These are phyloP conservation scores for Pythium aphanidermatum DNA, from an alignment of 352 stramenopile genomes.

Conservation along the genomic window DNA sequence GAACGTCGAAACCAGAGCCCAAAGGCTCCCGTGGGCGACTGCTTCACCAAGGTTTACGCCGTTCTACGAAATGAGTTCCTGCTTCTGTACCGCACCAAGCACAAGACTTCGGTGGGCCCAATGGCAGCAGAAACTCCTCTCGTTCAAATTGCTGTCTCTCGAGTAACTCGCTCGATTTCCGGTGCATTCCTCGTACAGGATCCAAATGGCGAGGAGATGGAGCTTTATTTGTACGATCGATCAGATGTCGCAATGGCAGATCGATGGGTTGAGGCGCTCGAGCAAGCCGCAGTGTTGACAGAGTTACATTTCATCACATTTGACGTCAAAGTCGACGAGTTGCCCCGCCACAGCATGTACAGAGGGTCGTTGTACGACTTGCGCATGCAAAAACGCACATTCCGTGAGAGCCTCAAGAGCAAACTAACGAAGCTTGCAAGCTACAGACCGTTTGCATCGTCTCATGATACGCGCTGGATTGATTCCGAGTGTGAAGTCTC, in stretches of 20 bases:
- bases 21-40: conserved; percentile 7
- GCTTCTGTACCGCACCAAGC: conserved; percentile 30
- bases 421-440: conserved; percentile 32
- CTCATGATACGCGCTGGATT: neutral
- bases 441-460: conserved; percentile 18
- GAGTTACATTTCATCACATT: conserved; percentile 56
- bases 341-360: conserved; percentile 60
- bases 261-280: conserved; percentile 43
- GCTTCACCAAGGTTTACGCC: conserved; percentile 35
- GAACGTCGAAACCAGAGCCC: conserved; percentile 6
- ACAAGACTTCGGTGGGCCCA: conserved; percentile 12
- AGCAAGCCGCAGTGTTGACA: conserved; percentile 53
- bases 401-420: conserved; percentile 30
- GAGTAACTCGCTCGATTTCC: conserved; percentile 10
- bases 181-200: conserved; percentile 32
- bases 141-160: conserved; percentile 36
- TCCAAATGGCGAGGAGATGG: conserved; percentile 28
- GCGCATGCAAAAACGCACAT: conserved; percentile 18
- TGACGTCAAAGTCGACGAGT: conserved; percentile 51
- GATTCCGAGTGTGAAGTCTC: conserved; percentile 7
- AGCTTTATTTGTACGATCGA: conserved; percentile 41
- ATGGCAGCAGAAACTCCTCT: conserved; percentile 19
- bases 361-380: conserved; percentile 39
- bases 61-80: conserved; percentile 41
- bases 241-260: conserved; percentile 21